A percentile compares a stretch with the other conserved stretches of the same genome.
These are phyloP conservation scores for Paecilomyces sp. DNA, from an alignment of 2,329 filamentous ascomycete genomes.

Conservation along the genomic window DNA sequence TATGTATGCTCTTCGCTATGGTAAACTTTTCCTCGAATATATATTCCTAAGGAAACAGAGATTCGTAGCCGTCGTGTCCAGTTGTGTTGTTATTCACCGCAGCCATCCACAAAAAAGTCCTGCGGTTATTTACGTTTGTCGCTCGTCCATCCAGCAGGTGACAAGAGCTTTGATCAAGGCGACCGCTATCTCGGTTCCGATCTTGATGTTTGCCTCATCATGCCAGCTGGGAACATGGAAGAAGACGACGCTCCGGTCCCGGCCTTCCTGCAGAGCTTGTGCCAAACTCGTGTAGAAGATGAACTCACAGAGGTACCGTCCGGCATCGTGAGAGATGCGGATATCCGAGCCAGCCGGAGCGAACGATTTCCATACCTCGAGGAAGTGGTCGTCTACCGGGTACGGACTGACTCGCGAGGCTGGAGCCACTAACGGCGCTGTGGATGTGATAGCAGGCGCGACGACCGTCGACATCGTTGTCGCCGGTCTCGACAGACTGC, in stretches of 20 bases:
- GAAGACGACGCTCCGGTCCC: slow-evolving; percentile 52
- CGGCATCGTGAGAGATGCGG: slow-evolving; percentile 61
- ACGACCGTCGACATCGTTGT: background rate
- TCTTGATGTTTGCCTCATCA: slow-evolving; percentile 39
- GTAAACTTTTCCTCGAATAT: too few species aligned
- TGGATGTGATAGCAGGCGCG: background rate
- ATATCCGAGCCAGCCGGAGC: slow-evolving; percentile 28
- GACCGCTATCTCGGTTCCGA: slow-evolving; percentile 33
- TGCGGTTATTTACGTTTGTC: background rate
- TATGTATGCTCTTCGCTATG: too few species aligned
- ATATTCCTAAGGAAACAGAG: background rate
- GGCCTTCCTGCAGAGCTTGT: slow-evolving; percentile 20
- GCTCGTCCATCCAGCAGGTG: slow-evolving; percentile 30
- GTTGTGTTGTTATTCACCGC: background rate
- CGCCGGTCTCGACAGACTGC: background rate
- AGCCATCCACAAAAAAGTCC: background rate
- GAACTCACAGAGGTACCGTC: slow-evolving; percentile 70
- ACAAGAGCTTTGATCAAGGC: slow-evolving; percentile 38
- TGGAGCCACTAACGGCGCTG: background rate
- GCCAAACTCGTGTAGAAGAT: slow-evolving; percentile 66
- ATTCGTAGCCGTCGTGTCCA: background rate
- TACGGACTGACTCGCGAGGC: slow-evolving; percentile 12
- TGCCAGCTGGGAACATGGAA: slow-evolving; percentile 63
- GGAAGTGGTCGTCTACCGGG: slow-evolving; percentile 26
- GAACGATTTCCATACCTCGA: slow-evolving; percentile 26